phyloP scores from a whole-genome alignment of 306 rosid species.

The Oxytropis ochrocephala region DNA sequence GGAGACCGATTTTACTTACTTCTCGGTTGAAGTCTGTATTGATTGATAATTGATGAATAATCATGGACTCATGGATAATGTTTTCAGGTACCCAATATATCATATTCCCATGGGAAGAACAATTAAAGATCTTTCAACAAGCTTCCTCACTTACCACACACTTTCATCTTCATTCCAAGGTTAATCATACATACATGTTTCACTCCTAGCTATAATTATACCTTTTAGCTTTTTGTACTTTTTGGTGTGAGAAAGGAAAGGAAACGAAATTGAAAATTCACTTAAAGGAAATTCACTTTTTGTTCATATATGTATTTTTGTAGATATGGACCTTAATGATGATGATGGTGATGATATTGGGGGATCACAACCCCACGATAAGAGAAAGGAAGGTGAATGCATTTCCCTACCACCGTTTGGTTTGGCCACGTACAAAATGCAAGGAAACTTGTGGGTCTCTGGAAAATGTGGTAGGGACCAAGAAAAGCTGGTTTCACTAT shows the following conservation, averaged over 20 bases:
- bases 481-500: slow-evolving; percentile 53
- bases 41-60: slow-evolving; percentile 6
- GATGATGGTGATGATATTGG: slow-evolving; percentile 17
- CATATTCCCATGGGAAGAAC: slow-evolving; percentile 98
- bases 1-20: too few species aligned
- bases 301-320: not conserved
- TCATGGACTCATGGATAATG: not conserved
- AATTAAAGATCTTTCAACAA: slow-evolving; percentile 79
- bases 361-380: slow-evolving; percentile 15
- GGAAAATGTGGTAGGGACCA: slow-evolving; percentile 83
- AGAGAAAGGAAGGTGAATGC: slow-evolving; percentile 62
- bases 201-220: not conserved
- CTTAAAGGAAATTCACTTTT: not conserved
- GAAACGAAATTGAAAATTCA: not conserved
- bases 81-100: slow-evolving; percentile 94
- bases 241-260: not conserved
- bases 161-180: slow-evolving; percentile 98
- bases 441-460: slow-evolving; percentile 72
- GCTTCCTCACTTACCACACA: slow-evolving; percentile 94
- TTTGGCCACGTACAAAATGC: slow-evolving; percentile 90
- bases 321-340: slow-evolving; percentile 66
- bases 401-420: slow-evolving; percentile 73
- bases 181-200: not conserved
- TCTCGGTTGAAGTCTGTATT: too few species aligned
- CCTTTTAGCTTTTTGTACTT: not conserved